Evolutionary conservation across 495 filamentous ascomycete genomes (phyloP).

Genomic region (Aspergillus cavernicola): DNA sequence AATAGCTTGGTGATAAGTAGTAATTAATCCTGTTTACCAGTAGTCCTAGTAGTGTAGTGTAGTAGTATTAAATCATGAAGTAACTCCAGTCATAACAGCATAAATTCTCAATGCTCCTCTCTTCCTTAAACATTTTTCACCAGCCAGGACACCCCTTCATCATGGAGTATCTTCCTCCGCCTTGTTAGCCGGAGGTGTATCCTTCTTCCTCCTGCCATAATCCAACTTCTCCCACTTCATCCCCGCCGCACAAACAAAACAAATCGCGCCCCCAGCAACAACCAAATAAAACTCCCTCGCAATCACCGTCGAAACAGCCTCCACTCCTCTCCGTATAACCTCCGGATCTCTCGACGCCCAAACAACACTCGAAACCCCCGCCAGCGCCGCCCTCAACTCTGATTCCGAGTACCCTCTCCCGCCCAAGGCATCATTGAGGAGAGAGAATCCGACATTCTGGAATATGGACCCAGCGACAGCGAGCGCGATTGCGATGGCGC

Average conservation of each 20-base stretch:
- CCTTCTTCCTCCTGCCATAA: conserved; percentile 4
- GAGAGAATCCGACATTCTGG: conserved; percentile 11
- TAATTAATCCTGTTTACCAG: no score
- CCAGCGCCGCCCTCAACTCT: conserved; percentile 8
- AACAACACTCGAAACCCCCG: conserved; percentile 8
- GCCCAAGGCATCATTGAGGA: neutral
- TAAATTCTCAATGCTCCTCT: no score
- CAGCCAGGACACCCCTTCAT: no score
- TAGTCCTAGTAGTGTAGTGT: no score
- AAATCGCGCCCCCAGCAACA: conserved; percentile 6
- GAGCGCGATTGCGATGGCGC: conserved; percentile 6
- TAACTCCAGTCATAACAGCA: no score
- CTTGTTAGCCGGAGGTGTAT: no score
- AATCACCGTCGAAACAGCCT: conserved; percentile 8
- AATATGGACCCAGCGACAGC: conserved; percentile 12
- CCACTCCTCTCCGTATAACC: neutral
- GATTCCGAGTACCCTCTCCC: conserved; percentile 1
- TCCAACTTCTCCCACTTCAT: conserved; percentile 13
- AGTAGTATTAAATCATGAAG: no score
- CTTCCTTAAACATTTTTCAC: no score
- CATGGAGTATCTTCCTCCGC: no score
- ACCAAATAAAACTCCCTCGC: conserved; percentile 13
- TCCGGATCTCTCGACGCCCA: conserved; percentile 6
- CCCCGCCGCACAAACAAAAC: conserved; percentile 3
- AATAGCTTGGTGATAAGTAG: no score